Evolutionary conservation across 345 rosid species (phyloP).

Genomic region (Acer yangbiense): DNA sequence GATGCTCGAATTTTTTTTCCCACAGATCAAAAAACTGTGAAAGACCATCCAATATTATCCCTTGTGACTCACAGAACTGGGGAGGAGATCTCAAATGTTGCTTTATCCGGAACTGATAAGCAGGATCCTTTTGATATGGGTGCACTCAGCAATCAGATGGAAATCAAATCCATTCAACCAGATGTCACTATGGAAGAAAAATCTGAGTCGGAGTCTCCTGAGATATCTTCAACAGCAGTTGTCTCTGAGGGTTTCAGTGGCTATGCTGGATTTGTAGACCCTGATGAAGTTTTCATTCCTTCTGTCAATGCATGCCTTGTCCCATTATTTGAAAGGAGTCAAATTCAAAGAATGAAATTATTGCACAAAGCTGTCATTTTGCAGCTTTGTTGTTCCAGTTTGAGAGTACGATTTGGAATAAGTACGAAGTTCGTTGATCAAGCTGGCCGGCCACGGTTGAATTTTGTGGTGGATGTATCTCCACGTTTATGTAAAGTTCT

Average conservation of each 20-base stretch:
- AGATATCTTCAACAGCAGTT: slow-evolving; percentile 30
- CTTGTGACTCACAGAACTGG: slow-evolving; percentile 30
- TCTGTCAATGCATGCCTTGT: slow-evolving; percentile 53
- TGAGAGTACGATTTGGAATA: slow-evolving; percentile 69
- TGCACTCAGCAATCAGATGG: slow-evolving; percentile 45
- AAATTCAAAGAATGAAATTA: slow-evolving; percentile 40
- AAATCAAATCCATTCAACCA: slow-evolving; percentile 33
- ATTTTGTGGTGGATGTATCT: slow-evolving; percentile 63
- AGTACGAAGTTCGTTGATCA: slow-evolving; percentile 49
- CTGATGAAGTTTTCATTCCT: slow-evolving; percentile 49
- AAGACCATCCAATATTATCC: slow-evolving; percentile 53
- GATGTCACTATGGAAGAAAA: slow-evolving; percentile 64
- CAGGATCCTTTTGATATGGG: slow-evolving; percentile 60
- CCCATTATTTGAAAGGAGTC: slow-evolving; percentile 55
- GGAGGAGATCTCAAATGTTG: slow-evolving; percentile 34
- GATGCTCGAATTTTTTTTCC: slow-evolving; percentile 16
- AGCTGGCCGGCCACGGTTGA: slow-evolving; percentile 65
- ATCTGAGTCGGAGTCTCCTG: slow-evolving; percentile 24
- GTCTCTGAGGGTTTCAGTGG: slow-evolving; percentile 41
- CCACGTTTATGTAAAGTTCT: slow-evolving; percentile 56
- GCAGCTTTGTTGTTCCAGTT: slow-evolving; percentile 55
- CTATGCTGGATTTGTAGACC: slow-evolving; percentile 48
- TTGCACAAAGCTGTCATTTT: slow-evolving; percentile 43
- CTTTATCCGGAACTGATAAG: slow-evolving; percentile 24
- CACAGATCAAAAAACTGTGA: slow-evolving; percentile 19